These are phyloP conservation scores for Hymenoscyphus fraxineus DNA, from an alignment of 2,329 filamentous ascomycete species.

Conservation along the genomic window DNA sequence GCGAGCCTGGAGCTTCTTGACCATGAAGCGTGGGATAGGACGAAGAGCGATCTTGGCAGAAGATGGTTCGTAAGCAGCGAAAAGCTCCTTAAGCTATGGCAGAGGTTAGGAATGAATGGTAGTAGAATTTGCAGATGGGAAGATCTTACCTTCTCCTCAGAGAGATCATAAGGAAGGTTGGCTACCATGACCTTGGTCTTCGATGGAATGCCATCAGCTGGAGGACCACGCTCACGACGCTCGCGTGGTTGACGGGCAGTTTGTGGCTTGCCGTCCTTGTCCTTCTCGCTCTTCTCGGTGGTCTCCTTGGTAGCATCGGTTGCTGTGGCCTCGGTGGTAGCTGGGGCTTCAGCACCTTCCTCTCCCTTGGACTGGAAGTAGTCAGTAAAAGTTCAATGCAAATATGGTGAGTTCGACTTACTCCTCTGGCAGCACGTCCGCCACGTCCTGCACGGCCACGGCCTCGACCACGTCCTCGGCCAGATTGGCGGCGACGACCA, in stretches of 20 bases:
- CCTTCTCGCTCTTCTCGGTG: slow-evolving; percentile 46
- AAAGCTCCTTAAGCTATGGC: slow-evolving; percentile 89
- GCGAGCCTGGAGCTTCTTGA: slow-evolving; percentile 99
- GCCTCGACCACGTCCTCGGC: slow-evolving; percentile 64
- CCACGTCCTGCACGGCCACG: slow-evolving; percentile 64
- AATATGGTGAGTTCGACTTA: slow-evolving; percentile 43
- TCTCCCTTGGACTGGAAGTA: slow-evolving; percentile 28
- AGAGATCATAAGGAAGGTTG: slow-evolving; percentile 97
- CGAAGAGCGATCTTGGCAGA: slow-evolving; percentile 98
- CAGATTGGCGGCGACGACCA: slow-evolving; percentile 58
- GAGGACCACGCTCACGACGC: slow-evolving; percentile 82
- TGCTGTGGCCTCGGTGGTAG: slow-evolving; percentile 52
- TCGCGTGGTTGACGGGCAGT: slow-evolving; percentile 51
- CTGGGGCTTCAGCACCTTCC: slow-evolving; percentile 44
- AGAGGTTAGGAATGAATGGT: slow-evolving; percentile 12
- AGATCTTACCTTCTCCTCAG: slow-evolving; percentile 79
- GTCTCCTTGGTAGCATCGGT: slow-evolving; percentile 58
- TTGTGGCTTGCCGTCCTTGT: slow-evolving; percentile 38
- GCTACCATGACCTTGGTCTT: slow-evolving; percentile 99
- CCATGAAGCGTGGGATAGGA: slow-evolving; percentile 99
- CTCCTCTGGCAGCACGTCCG: slow-evolving; percentile 59
- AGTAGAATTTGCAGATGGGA: slow-evolving; percentile 30
- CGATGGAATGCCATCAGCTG: slow-evolving; percentile 94
- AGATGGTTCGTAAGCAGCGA: slow-evolving; percentile 83
- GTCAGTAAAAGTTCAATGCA: slow-evolving; percentile 19